Conservation (phyloP, 352 stramenopile species). For the Halophytophthora batemanensis region DNA sequence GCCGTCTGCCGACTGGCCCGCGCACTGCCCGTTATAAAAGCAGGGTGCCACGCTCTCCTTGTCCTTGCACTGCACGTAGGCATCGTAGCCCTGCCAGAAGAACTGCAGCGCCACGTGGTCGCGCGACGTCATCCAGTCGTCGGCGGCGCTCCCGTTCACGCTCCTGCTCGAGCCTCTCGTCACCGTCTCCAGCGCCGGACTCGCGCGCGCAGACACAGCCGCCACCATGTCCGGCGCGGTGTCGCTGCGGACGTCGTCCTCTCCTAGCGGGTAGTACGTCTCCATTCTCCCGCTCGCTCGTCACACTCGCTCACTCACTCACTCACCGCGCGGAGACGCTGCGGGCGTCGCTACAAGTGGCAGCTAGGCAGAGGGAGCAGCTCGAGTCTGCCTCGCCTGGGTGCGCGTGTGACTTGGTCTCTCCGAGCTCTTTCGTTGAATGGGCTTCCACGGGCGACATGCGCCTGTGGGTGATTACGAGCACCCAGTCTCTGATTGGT, state of each 20-base stretch:
- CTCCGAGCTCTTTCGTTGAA: too few species aligned
- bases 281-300: too few species aligned
- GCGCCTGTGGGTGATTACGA: too few species aligned
- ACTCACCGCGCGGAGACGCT: neutral
- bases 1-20: slow-evolving; percentile 25
- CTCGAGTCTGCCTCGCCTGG: neutral
- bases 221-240: neutral
- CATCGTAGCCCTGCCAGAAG: slow-evolving; percentile 68
- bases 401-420: slow-evolving; percentile 17
- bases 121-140: slow-evolving; percentile 37
- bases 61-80: slow-evolving; percentile 45
- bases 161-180: slow-evolving; percentile 1
- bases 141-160: too few species aligned
- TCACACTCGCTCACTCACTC: slow-evolving; percentile 21
- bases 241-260: neutral
- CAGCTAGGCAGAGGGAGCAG: neutral
- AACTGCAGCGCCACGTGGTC: slow-evolving; percentile 59
- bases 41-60: slow-evolving; percentile 53
- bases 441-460: too few species aligned
- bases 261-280: slow-evolving; percentile 31
- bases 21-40: slow-evolving; percentile 55
- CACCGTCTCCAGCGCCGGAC: slow-evolving; percentile 17
- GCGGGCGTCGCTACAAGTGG: slow-evolving; percentile 2
- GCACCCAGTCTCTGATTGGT: slow-evolving; percentile 6
- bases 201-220: neutral